Percentiles rank a stretch among this genome's conserved stretches.
phyloP scores from a whole-genome alignment of 2,329 filamentous ascomycete species.

The Didymella segeticola region DNA sequence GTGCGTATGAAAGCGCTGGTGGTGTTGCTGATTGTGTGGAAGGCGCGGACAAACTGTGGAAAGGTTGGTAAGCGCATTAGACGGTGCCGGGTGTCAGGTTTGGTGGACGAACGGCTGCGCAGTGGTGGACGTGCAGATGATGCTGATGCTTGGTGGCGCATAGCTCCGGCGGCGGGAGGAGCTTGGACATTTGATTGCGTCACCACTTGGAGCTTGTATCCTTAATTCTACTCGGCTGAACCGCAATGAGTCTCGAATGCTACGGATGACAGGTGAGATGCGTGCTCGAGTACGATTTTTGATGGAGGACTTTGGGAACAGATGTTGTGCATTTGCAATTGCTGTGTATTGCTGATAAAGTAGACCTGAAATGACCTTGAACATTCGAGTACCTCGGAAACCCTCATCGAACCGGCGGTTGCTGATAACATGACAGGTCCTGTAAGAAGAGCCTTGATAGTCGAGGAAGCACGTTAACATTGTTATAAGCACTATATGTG shows the following conservation, averaged over 20 bases:
- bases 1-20: slow-evolving; percentile 42
- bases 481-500: background rate
- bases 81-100: slow-evolving; percentile 12
- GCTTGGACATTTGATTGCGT: slow-evolving; percentile 37
- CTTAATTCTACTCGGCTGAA: background rate
- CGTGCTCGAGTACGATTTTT: too few species aligned
- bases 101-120: slow-evolving; percentile 1
- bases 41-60: slow-evolving; percentile 56
- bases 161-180: slow-evolving; percentile 33
- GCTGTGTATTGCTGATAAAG: too few species aligned
- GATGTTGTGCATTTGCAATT: too few species aligned
- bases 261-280: background rate
- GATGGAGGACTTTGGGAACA: too few species aligned
- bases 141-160: slow-evolving; percentile 36
- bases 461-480: too few species aligned
- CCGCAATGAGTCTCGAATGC: background rate
- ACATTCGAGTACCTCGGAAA: too few species aligned
- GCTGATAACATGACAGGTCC: too few species aligned
- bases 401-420: too few species aligned
- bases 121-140: background rate
- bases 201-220: slow-evolving; percentile 28
- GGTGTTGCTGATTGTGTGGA: slow-evolving; percentile 56
- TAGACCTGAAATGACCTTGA: too few species aligned
- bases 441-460: too few species aligned
- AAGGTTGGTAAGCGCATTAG: slow-evolving; percentile 59